phyloP scores from a whole-genome alignment of 805 yeast genomes.

The Saturnispora sekii region DNA sequence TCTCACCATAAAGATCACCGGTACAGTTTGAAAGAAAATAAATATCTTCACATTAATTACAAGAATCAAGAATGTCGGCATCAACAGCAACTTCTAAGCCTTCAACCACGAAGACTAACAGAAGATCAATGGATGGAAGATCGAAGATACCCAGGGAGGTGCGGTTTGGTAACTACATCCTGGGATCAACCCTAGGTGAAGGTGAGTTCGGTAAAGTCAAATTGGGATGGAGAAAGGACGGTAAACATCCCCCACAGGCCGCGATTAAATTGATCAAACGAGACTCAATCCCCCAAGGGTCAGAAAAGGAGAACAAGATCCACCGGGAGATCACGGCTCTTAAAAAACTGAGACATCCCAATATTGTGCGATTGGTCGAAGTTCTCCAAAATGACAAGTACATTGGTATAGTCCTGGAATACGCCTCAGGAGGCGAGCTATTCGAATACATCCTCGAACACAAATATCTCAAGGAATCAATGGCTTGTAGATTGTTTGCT shows the following conservation, averaged over 20 bases:
- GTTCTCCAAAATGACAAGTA: slow-evolving; percentile 90
- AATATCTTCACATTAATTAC: too few species aligned
- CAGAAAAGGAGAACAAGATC: slow-evolving; percentile 80
- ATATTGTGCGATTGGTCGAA: slow-evolving; percentile 84
- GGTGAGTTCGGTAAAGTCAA: slow-evolving; percentile 98
- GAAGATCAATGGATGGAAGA: slow-evolving; percentile 7
- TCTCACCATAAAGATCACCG: too few species aligned
- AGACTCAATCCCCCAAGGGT: slow-evolving; percentile 77
- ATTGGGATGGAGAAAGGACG: slow-evolving; percentile 89
- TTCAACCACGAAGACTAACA: not conserved
- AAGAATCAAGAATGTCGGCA: too few species aligned
- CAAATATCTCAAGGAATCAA: slow-evolving; percentile 75
- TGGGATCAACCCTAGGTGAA: slow-evolving; percentile 93
- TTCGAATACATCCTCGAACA: slow-evolving; percentile 87
- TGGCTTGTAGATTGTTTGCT: slow-evolving; percentile 82
- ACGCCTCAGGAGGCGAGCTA: slow-evolving; percentile 95
- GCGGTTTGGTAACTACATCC: slow-evolving; percentile 79
- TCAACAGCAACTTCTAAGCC: not conserved
- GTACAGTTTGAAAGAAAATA: too few species aligned
- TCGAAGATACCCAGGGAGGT: slow-evolving; percentile 44
- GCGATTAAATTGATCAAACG: slow-evolving; percentile 89
- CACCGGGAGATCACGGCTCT: slow-evolving; percentile 90
- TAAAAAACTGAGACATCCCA: slow-evolving; percentile 81
- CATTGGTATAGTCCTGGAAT: slow-evolving; percentile 92
- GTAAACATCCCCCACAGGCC: slow-evolving; percentile 68